A percentile compares a stretch with the other conserved stretches of the same genome.
phyloP scores from a whole-genome alignment of 1,284 basidiomycete genomes.

The Quambalaria eucalypti region DNA sequence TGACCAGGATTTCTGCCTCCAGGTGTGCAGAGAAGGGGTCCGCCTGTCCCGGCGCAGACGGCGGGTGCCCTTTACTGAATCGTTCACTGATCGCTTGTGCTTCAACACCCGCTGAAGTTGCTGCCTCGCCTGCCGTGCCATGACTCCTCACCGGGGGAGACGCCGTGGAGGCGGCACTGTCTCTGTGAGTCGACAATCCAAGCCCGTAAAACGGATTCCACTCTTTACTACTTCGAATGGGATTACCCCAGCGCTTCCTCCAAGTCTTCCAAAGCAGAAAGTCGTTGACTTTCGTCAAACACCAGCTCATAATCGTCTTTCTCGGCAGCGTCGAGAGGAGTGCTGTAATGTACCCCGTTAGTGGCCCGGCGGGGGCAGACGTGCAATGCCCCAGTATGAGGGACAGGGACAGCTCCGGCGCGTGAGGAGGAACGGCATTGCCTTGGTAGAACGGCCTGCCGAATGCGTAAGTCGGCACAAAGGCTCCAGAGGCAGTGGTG shows the following conservation, averaged over 20 bases:
- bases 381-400: conserved; percentile 45
- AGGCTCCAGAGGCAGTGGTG: too few species aligned
- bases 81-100: too few species aligned
- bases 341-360: conserved; percentile 40
- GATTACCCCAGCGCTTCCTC: conserved; percentile 43
- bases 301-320: conserved; percentile 28
- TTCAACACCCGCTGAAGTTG: too few species aligned
- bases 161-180: too few species aligned
- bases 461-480: conserved; percentile 46
- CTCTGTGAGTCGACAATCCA: too few species aligned
- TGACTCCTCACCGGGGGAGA: too few species aligned
- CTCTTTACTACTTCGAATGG: conserved; percentile 42
- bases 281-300: conserved; percentile 31
- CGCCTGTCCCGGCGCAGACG: too few species aligned
- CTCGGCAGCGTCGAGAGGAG: conserved; percentile 36
- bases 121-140: too few species aligned
- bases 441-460: conserved; percentile 40
- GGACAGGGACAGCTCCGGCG: conserved; percentile 31
- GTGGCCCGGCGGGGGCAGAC: conserved; percentile 42
- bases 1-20: too few species aligned
- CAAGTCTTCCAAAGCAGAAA: conserved; percentile 37
- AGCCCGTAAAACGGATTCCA: conserved; percentile 40
- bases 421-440: too few species aligned
- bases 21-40: neutral
- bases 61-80: too few species aligned